phyloP scores from a whole-genome alignment of 2,329 filamentous ascomycete species.

The Cytospora mali region DNA sequence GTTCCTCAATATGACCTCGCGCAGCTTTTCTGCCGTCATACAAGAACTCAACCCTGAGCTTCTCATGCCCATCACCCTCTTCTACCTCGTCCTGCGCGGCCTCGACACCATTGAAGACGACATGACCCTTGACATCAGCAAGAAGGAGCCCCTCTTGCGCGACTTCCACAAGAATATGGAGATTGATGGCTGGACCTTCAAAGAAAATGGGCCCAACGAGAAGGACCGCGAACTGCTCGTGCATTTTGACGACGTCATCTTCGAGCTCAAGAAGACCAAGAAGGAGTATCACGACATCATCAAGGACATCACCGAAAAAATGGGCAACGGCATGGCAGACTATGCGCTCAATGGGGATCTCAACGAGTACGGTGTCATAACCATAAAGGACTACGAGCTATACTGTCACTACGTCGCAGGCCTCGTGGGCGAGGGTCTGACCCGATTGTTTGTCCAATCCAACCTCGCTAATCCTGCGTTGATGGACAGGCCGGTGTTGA shows the following conservation, averaged over 20 bases:
- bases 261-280: conserved; percentile 88
- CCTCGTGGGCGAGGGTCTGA: conserved; percentile 92
- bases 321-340: conserved; percentile 99
- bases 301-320: conserved; percentile 87
- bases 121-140: conserved; percentile 81
- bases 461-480: conserved; percentile 85
- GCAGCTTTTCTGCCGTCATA: conserved; percentile 91
- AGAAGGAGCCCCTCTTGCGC: conserved; percentile 84
- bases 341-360: conserved; percentile 84
- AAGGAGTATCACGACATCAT: conserved; percentile 82
- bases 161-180: conserved; percentile 80
- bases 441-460: conserved; percentile 84
- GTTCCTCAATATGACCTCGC: conserved; percentile 83
- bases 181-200: conserved; percentile 87
- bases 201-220: conserved; percentile 83
- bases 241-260: conserved; percentile 84
- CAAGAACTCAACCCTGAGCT: conserved; percentile 95
- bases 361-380: conserved; percentile 77
- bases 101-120: conserved; percentile 99
- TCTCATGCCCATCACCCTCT: conserved; percentile 80
- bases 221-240: conserved; percentile 93
- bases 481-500: conserved; percentile 75
- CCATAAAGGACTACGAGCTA: conserved; percentile 85
- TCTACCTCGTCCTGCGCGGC: conserved; percentile 90
- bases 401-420: conserved; percentile 99